Percentiles rank a stretch among this genome's conserved stretches.
Evolutionary conservation across 1,284 basidiomycete genomes (phyloP).

Genomic region (Leccinum variabile): DNA sequence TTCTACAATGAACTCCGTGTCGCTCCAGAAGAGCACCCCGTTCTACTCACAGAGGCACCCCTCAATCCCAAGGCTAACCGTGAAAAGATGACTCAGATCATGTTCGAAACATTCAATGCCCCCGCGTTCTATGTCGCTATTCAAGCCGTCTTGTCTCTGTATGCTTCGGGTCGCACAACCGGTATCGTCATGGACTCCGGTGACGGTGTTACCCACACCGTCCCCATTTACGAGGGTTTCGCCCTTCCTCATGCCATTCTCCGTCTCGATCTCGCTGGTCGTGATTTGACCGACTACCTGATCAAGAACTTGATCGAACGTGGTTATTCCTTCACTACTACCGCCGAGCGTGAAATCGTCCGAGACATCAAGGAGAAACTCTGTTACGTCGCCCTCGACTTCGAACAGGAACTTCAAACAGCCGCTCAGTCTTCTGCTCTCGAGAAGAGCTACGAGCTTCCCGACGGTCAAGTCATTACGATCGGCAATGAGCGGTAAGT

Average conservation of each 20-base stretch:
- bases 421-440: conserved; percentile 89
- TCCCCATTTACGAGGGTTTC: conserved; percentile 91
- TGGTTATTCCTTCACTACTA: conserved; percentile 93
- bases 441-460: conserved; percentile 96
- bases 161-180: conserved; percentile 86
- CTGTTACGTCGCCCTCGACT: conserved; percentile 96
- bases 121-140: conserved; percentile 90
- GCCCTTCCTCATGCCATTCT: conserved; percentile 93
- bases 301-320: conserved; percentile 94
- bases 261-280: conserved; percentile 92
- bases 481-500: conserved; percentile 90
- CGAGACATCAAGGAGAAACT: conserved; percentile 99
- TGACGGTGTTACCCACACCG: conserved; percentile 90
- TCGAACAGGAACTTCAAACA: conserved; percentile 94
- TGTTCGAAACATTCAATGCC: conserved; percentile 93
- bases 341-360: conserved; percentile 94
- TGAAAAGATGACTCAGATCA: conserved; percentile 95
- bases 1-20: conserved; percentile 85
- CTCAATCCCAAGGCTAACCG: conserved; percentile 90
- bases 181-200: conserved; percentile 92
- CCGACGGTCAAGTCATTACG: conserved; percentile 96
- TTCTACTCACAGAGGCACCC: conserved; percentile 85
- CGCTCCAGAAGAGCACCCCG: conserved; percentile 83
- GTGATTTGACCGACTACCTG: conserved; percentile 91
- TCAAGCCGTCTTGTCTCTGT: conserved; percentile 87